Conservation (phyloP, 805 yeast species). For the Saccharomyces paradoxus region DNA sequence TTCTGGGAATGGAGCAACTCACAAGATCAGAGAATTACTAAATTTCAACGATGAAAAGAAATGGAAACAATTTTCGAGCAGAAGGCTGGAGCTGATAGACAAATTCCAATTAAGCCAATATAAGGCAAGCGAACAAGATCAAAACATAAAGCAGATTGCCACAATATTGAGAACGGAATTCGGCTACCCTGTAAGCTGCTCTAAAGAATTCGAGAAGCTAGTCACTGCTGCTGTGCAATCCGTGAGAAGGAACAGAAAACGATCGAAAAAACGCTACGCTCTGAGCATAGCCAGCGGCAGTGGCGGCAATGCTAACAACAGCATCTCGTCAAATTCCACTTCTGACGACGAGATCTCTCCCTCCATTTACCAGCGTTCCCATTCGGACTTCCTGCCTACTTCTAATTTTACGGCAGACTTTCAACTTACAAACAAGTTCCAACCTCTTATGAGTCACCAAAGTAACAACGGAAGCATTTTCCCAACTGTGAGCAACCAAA, state of each 20-base stretch:
- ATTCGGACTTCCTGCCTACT: background rate
- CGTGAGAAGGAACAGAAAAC: conserved; percentile 77
- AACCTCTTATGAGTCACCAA: conserved; percentile 1
- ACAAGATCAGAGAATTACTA: conserved; percentile 41
- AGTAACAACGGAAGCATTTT: background rate
- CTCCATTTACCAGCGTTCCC: conserved; percentile 1
- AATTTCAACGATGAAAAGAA: conserved; percentile 70
- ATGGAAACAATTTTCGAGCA: conserved; percentile 88
- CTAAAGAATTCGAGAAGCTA: conserved; percentile 74
- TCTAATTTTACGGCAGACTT: background rate
- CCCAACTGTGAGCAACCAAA: background rate
- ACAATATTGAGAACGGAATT: conserved; percentile 70
- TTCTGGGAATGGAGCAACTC: conserved; percentile 34
- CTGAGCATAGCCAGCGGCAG: conserved; percentile 1
- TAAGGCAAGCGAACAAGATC: conserved; percentile 91
- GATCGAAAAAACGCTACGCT: conserved; percentile 39
- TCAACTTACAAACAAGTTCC: background rate
- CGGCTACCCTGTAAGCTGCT: conserved; percentile 48
- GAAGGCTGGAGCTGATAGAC: conserved; percentile 84
- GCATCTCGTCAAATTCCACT: conserved; percentile 4
- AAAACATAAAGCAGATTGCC: conserved; percentile 71
- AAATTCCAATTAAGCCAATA: conserved; percentile 48
- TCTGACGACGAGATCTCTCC: background rate
- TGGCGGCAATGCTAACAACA: conserved; percentile 6
- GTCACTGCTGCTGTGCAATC: conserved; percentile 93